Conservation (phyloP, 257 asterid species). For the Sherardia arvensis region DNA sequence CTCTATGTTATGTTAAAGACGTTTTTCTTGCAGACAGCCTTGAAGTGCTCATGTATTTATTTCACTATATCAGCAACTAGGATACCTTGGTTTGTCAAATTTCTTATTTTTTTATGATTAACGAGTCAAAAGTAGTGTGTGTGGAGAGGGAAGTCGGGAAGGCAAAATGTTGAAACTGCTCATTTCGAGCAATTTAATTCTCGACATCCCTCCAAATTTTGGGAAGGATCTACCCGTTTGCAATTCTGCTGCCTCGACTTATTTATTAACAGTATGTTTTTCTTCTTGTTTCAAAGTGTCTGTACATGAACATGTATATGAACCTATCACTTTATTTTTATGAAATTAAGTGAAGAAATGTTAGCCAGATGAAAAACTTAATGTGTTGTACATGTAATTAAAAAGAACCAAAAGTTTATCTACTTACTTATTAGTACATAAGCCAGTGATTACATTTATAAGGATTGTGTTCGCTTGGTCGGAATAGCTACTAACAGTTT, state of each 20-base stretch:
- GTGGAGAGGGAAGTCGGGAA: too few relatives aligned
- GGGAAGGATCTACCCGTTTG: slow-evolving; percentile 74
- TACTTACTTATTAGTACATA: not conserved
- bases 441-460: slow-evolving; percentile 4
- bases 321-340: not conserved
- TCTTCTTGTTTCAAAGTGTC: not conserved
- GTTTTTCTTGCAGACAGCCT: too few relatives aligned
- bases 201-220: slow-evolving; percentile 49
- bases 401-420: not conserved
- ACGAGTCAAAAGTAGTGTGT: too few relatives aligned
- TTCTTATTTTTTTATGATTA: too few relatives aligned
- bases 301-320: not conserved
- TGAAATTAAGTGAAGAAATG: not conserved
- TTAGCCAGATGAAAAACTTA: not conserved
- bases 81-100: too few relatives aligned
- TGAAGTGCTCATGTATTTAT: too few relatives aligned
- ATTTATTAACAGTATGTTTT: slow-evolving; percentile 10
- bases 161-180: too few relatives aligned
- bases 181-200: slow-evolving; percentile 79
- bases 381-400: not conserved
- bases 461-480: slow-evolving; percentile 13
- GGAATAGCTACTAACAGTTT: slow-evolving; percentile 25
- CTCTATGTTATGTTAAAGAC: too few relatives aligned
- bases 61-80: too few relatives aligned
- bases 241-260: slow-evolving; percentile 65